These are phyloP conservation scores for Mycena leptocephala DNA, from an alignment of 768 basidiomycete species.

Conservation along the genomic window DNA sequence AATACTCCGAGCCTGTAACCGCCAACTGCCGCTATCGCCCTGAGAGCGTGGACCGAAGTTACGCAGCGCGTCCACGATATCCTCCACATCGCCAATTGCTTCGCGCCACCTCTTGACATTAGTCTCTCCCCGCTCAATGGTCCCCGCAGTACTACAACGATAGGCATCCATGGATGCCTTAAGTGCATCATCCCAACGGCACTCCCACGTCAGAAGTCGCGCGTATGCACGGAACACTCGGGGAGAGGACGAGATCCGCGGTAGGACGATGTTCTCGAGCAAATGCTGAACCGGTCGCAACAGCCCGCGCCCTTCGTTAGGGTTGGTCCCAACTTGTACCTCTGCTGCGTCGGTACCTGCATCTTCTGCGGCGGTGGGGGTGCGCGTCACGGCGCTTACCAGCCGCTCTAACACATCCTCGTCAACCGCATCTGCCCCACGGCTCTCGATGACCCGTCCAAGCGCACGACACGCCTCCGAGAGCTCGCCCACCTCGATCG, in stretches of 20 bases:
- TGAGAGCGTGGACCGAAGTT: conserved; percentile 85
- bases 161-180: conserved; percentile 92
- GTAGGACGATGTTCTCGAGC: conserved; percentile 85
- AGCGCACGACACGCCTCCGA: conserved; percentile 90
- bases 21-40: conserved; percentile 76
- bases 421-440: conserved; percentile 78
- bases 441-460: conserved; percentile 86
- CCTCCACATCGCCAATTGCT: conserved; percentile 85
- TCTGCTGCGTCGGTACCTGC: conserved; percentile 38
- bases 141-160: conserved; percentile 75
- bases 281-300: conserved; percentile 78
- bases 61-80: conserved; percentile 85
- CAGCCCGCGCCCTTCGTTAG: conserved; percentile 81
- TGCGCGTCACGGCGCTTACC: conserved; percentile 88
- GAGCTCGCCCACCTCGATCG: conserved; percentile 94
- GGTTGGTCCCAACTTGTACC: conserved; percentile 51
- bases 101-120: conserved; percentile 81
- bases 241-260: conserved; percentile 80
- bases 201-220: conserved; percentile 83
- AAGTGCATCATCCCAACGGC: conserved; percentile 82
- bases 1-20: conserved; percentile 88
- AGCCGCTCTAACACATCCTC: conserved; percentile 91
- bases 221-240: conserved; percentile 90
- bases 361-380: conserved; percentile 56
- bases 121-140: conserved; percentile 77